Percentiles rank a stretch among this genome's conserved stretches.
Evolutionary conservation across 2,329 filamentous ascomycete genomes (phyloP).

Genomic region (Aspergillus phoenicis): DNA sequence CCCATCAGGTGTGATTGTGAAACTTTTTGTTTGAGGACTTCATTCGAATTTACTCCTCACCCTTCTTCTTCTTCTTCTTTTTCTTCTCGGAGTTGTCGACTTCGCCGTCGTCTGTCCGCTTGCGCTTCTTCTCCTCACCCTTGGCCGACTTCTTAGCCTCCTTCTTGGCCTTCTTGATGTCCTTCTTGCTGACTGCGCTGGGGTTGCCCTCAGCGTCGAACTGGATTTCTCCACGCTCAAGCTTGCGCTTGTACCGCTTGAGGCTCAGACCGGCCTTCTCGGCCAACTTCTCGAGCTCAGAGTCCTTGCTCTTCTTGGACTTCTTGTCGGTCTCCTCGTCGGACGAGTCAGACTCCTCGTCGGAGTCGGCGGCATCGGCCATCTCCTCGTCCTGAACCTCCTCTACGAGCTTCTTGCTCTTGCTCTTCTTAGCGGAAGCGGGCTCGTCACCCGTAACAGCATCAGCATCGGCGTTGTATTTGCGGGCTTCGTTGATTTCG

Average conservation of each 20-base stretch:
- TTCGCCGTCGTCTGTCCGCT: constrained; percentile 59
- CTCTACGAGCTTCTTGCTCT: constrained; percentile 46
- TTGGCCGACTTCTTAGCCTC: constrained; percentile 58
- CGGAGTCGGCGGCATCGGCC: constrained; percentile 44
- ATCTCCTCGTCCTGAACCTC: constrained; percentile 51
- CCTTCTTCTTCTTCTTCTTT: constrained; percentile 62
- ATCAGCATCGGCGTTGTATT: constrained; percentile 94
- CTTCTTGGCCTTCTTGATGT: constrained; percentile 72
- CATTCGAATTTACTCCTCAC: constrained; percentile 50
- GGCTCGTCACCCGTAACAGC: constrained; percentile 71
- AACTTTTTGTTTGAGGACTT: constrained; percentile 19
- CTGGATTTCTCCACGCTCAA: constrained; percentile 73
- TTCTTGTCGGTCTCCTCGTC: constrained; percentile 36
- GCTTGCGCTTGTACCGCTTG: constrained; percentile 77
- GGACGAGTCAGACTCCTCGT: constrained; percentile 27
- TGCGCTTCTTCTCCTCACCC: constrained; percentile 71
- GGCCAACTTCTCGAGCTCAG: constrained; percentile 61
- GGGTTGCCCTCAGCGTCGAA: constrained; percentile 67
- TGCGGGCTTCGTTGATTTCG: constrained; percentile 85
- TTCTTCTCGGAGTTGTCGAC: constrained; percentile 51
- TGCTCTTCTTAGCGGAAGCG: constrained; percentile 44
- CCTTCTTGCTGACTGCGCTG: constrained; percentile 72
- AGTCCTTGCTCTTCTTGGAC: constrained; percentile 51
- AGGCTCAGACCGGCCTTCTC: constrained; percentile 69
- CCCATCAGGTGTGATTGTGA: constrained; percentile 16